Conservation (phyloP, 2,329 filamentous ascomycete species). For the Penicillium vulpinum region DNA sequence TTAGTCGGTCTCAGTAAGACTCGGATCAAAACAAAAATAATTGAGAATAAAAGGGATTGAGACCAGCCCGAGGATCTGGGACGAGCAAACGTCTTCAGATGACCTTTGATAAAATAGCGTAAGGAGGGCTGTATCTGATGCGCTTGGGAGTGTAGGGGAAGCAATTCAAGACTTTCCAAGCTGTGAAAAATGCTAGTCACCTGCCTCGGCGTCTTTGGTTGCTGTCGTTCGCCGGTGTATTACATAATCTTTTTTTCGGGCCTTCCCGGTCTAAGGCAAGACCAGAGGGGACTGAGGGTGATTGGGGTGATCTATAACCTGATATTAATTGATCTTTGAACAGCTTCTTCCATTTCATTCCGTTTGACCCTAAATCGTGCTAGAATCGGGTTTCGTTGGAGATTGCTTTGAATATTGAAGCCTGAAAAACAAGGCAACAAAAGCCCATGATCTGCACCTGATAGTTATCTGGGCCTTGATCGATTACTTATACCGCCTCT, state of each 20-base stretch:
- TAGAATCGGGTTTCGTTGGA: not conserved
- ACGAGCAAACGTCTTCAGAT: conserved; percentile 25
- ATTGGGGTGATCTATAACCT: not conserved
- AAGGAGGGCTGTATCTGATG: conserved; percentile 24
- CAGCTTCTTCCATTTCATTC: not conserved
- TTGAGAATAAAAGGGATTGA: conserved; percentile 25
- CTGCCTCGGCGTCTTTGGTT: conserved; percentile 32
- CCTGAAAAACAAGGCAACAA: not conserved
- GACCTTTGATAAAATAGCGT: conserved; percentile 7
- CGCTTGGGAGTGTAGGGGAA: conserved; percentile 25
- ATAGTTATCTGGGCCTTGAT: conserved; percentile 7
- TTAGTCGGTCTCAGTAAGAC: conserved; percentile 25
- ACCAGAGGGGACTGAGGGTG: no score
- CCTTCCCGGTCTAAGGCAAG: not conserved
- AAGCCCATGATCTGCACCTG: conserved; percentile 2
- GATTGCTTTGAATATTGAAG: not conserved
- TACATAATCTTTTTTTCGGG: conserved; percentile 14
- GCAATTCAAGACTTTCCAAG: conserved; percentile 27
- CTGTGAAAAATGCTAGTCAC: conserved; percentile 39
- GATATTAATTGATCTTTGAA: not conserved
- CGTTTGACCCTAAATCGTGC: not conserved
- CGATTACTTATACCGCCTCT: conserved; percentile 19
- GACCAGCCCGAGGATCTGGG: conserved; percentile 32
- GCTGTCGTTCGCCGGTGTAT: conserved; percentile 26
- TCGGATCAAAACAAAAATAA: conserved; percentile 24